Conservation (phyloP, 2,329 filamentous ascomycete species). For the Fusarium bulbicola region DNA sequence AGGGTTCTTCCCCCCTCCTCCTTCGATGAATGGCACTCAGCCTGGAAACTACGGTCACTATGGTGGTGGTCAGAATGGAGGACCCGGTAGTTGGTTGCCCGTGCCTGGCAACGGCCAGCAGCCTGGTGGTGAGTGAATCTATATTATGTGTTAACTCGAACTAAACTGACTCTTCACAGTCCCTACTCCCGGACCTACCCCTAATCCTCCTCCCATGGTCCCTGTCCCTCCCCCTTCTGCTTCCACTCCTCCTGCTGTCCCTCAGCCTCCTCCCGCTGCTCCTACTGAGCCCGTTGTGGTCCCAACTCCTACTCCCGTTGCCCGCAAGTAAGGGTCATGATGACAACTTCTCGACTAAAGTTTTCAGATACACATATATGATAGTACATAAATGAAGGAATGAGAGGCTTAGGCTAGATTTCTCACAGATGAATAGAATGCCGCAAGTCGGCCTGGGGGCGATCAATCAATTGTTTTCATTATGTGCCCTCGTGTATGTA, state of each 20-base stretch:
- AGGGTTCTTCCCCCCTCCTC: constrained; percentile 6
- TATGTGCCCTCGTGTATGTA: neutral
- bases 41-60: neutral
- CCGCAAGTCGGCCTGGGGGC: neutral
- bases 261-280: constrained; percentile 2
- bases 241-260: neutral
- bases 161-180: constrained; percentile 7
- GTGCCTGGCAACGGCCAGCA: neutral
- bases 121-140: constrained; percentile 10
- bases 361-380: constrained; percentile 14
- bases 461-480: neutral
- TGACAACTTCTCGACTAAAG: neutral
- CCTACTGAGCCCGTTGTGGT: neutral
- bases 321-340: constrained; percentile 5
- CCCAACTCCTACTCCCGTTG: constrained; percentile 21
- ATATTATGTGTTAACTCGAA: neutral
- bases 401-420: neutral
- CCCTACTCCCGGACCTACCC: neutral
- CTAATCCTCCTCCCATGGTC: constrained; percentile 1
- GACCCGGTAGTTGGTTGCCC: constrained; percentile 18
- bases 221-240: neutral
- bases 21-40: constrained; percentile 11
- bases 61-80: neutral
- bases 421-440: constrained; percentile 14
- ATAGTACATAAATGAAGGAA: neutral